Evolutionary conservation across 2,329 filamentous ascomycete genomes (phyloP), one percentile per base, ranked within the genome.

Genomic region (Didymosphaeria variabile): DNA sequence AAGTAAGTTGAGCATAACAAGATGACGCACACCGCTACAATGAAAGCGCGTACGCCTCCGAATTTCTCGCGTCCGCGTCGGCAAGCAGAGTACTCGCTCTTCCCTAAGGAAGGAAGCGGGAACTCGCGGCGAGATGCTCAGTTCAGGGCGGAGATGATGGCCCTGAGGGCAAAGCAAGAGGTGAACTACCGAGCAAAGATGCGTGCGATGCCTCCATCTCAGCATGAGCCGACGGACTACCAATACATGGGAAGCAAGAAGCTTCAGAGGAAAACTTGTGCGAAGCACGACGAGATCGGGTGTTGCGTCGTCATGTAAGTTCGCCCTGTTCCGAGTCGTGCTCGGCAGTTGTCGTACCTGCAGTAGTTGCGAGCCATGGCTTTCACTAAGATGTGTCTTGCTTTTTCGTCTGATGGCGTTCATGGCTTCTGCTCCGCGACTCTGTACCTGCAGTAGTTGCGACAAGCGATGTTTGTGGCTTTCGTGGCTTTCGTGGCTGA

Each of bases 141-240:
- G 47, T 31, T 32, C n/a, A 31, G 47, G 19, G 47, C 47, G 15
- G 47, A 50, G 9, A 50, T 50, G 47, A 17, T 50, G 31, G 47
- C 29, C 17, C 29, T 50, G 8, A 29, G 19, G n/a, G 47, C 17
- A 5, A 17, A n/a, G 17, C 47, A 50, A 21, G 34, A 29, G 13
- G 47, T 50, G 7, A 50, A 50, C 10, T 10, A 34, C n/a, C 47
- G 47, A 5, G 26, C 29, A 34, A 50, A 36, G 29, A 29, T 50
- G 47, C 13, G 21, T 12, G 26, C 21, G 7, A 31, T 31, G 45
- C 47, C 47, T 19, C 47, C 32, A 15, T 15, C 47, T 32, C 26
- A 7, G 26, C 29, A 15, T 9, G 3, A 40, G 38, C 38, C 38
- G 13, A 29, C 26, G 26, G 2, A 26, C 7, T 46, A 46, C 12